phyloP scores from a whole-genome alignment of 1,284 basidiomycete genomes.

The Marasmius oreades region DNA sequence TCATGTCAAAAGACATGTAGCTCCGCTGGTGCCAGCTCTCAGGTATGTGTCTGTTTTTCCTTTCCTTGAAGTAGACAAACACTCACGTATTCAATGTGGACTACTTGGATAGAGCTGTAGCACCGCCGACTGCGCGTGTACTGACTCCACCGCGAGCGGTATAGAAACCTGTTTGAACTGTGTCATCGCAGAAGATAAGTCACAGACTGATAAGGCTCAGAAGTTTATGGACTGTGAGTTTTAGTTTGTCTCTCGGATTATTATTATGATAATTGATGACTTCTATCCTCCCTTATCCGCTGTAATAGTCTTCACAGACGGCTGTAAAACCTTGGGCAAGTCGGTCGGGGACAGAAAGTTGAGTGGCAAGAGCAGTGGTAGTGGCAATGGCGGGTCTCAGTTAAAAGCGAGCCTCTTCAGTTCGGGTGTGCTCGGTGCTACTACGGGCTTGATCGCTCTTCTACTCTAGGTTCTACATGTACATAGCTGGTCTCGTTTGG shows the following conservation, averaged over 20 bases:
- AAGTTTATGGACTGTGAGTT: background rate
- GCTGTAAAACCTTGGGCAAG: background rate
- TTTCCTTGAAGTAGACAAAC: background rate
- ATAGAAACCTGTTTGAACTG: background rate
- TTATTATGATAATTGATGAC: background rate
- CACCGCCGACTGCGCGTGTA: background rate
- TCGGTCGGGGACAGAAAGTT: background rate
- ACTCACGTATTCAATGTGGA: background rate
- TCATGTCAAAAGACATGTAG: background rate
- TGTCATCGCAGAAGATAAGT: background rate
- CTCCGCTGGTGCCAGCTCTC: background rate
- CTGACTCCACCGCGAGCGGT: background rate
- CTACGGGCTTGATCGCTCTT: no score
- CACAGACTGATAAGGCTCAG: background rate
- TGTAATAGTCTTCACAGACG: background rate
- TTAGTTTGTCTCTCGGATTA: background rate
- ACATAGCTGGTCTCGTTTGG: no score
- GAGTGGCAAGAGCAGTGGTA: background rate
- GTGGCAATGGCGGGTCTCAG: background rate
- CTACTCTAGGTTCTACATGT: no score
- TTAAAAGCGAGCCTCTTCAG: no score
- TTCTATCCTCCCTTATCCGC: background rate
- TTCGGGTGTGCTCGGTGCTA: no score
- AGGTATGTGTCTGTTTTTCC: background rate
- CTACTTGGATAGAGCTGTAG: background rate